A percentile compares a stretch with the other conserved stretches of the same genome.
Evolutionary conservation across 257 asterid species (phyloP).

Genomic region (Euphrasia confusa): DNA sequence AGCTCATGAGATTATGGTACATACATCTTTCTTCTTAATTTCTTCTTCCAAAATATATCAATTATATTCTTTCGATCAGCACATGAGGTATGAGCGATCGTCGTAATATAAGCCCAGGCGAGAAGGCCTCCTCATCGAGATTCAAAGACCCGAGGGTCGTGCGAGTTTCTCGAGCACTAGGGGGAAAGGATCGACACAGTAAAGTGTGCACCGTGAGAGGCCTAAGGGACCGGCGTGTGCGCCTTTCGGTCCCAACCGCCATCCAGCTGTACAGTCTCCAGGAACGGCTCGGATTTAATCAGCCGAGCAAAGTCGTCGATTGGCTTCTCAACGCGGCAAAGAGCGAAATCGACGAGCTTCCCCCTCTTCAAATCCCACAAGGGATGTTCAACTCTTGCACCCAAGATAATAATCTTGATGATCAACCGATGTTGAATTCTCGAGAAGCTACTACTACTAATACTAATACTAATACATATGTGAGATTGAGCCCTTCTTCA

Average conservation of each 20-base stretch:
- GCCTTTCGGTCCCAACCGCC: slow-evolving; percentile 83
- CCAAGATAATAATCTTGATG: background rate
- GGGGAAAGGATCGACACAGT: slow-evolving; percentile 89
- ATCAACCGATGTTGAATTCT: slow-evolving; percentile 28
- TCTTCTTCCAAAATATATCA: too few species aligned
- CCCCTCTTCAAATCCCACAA: slow-evolving; percentile 65
- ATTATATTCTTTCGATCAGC: too few species aligned
- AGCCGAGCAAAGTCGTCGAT: slow-evolving; percentile 81
- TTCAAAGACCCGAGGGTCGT: slow-evolving; percentile 74
- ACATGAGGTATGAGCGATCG: background rate
- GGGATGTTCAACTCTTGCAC: slow-evolving; percentile 24
- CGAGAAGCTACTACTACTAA: slow-evolving; percentile 23
- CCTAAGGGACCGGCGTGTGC: slow-evolving; percentile 66
- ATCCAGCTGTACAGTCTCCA: slow-evolving; percentile 82
- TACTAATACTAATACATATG: slow-evolving; percentile 34
- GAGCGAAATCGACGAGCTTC: slow-evolving; percentile 63
- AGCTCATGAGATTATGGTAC: too few species aligned
- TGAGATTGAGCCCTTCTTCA: slow-evolving; percentile 77
- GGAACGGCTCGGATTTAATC: slow-evolving; percentile 72
- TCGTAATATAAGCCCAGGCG: background rate
- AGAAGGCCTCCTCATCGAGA: slow-evolving; percentile 14
- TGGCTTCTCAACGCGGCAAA: slow-evolving; percentile 78
- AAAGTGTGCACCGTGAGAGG: slow-evolving; percentile 80
- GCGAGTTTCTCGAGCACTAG: slow-evolving; percentile 68
- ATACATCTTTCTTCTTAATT: too few species aligned